Evolutionary conservation across 192 early-diverging fungal species (phyloP).

Genomic region (Mortierella hygrophila): DNA sequence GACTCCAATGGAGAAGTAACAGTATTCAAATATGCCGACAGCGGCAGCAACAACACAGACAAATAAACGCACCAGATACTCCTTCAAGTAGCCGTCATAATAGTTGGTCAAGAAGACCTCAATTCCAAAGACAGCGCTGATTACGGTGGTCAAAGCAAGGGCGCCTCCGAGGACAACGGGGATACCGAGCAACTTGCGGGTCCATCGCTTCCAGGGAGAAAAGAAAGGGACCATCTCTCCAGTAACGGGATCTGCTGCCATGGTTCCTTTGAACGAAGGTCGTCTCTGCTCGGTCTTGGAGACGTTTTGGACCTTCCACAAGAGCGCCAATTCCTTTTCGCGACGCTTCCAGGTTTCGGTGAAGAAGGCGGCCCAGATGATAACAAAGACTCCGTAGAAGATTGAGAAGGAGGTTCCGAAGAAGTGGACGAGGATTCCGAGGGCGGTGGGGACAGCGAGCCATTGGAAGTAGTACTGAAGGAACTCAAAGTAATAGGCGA

Average conservation of each 20-base stretch:
- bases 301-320: slow-evolving; percentile 81
- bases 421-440: slow-evolving; percentile 74
- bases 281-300: slow-evolving; percentile 72
- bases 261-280: slow-evolving; percentile 73
- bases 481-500: slow-evolving; percentile 96
- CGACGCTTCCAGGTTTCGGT: slow-evolving; percentile 88
- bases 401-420: slow-evolving; percentile 69
- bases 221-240: slow-evolving; percentile 82
- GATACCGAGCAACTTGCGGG: slow-evolving; percentile 66
- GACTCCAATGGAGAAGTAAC: neutral
- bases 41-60: neutral
- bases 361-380: slow-evolving; percentile 78
- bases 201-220: slow-evolving; percentile 77
- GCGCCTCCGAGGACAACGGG: slow-evolving; percentile 73
- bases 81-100: slow-evolving; percentile 84
- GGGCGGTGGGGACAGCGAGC: slow-evolving; percentile 74
- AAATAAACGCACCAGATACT: slow-evolving; percentile 56
- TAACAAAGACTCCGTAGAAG: slow-evolving; percentile 72
- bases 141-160: slow-evolving; percentile 67
- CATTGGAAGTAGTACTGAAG: slow-evolving; percentile 89
- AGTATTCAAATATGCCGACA: slow-evolving; percentile 6
- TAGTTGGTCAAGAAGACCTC: slow-evolving; percentile 85
- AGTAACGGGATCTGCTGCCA: slow-evolving; percentile 73
- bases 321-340: slow-evolving; percentile 75
- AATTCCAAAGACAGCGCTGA: slow-evolving; percentile 78